Percentiles rank a stretch among this genome's conserved stretches.
These are phyloP conservation scores for Suhomyces bokatorum DNA, from an alignment of 1,139 yeast species.

Conservation along the genomic window DNA sequence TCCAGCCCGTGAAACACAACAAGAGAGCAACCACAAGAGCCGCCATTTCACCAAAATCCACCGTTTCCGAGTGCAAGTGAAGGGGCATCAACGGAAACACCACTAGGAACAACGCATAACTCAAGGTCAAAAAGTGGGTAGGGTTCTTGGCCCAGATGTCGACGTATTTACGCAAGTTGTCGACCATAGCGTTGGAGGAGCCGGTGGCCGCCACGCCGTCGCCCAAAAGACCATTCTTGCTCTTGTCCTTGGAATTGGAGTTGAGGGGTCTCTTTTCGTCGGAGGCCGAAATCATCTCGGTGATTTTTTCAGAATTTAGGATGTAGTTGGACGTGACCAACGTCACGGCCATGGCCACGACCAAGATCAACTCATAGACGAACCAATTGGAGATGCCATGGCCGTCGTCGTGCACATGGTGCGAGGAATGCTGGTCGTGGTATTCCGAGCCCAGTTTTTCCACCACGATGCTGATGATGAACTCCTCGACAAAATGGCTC, in stretches of 20 bases:
- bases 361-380: slow-evolving; percentile 31
- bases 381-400: slow-evolving; percentile 35
- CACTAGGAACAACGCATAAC: slow-evolving; percentile 47
- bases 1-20: slow-evolving; percentile 56
- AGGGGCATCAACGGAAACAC: slow-evolving; percentile 37
- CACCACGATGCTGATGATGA: slow-evolving; percentile 51
- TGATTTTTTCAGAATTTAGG: slow-evolving; percentile 36
- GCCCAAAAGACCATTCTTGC: slow-evolving; percentile 4
- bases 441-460: slow-evolving; percentile 34
- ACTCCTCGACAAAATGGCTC: slow-evolving; percentile 81
- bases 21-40: slow-evolving; percentile 51
- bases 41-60: slow-evolving; percentile 50
- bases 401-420: slow-evolving; percentile 51
- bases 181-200: neutral
- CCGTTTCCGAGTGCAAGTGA: slow-evolving; percentile 26
- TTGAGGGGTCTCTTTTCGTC: slow-evolving; percentile 11
- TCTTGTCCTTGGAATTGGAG: neutral
- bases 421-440: slow-evolving; percentile 39
- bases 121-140: slow-evolving; percentile 60
- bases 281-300: slow-evolving; percentile 31
- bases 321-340: slow-evolving; percentile 40
- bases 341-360: slow-evolving; percentile 33
- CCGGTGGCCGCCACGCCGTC: neutral
- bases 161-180: slow-evolving; percentile 10
- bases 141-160: slow-evolving; percentile 48